Evolutionary conservation across 768 basidiomycete genomes (phyloP), one percentile per base, ranked within the genome.

Genomic region (Panaeolus cyanescens): DNA sequence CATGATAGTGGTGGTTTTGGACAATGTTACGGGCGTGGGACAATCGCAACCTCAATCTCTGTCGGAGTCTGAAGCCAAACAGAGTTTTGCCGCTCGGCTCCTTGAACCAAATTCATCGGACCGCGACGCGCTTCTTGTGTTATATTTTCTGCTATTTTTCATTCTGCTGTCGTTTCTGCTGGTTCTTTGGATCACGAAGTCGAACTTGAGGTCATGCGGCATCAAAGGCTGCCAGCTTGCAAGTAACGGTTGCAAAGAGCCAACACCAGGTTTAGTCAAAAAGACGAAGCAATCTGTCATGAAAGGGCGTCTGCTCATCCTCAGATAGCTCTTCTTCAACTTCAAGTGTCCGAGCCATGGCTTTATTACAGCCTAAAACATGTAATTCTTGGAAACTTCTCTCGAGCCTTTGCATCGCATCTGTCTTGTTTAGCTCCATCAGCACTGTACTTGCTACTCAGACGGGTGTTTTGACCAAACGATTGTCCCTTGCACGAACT

Each of bases 401-500:
- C 19, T 22, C 45, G 15, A 50, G 45, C 30, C 9, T 50, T 50
- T 50, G 45, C 45, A 50, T 50, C 5, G 25, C 45, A 13, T 50
- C 45, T 50, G 25, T 50, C 22, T 28, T 50, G 25, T 28, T 50
- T 13, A 50, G 13, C 45, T 50, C 45, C 15, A 50, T 50, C 9
- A 28, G 22, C 9, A 1, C 45, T 15, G 25, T 15, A 15, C 25
- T 50, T 28, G 45, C 45, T 50, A 28, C 25, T 4, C 8, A 3
- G 1, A 50, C 45, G 12, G 30, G 25, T 12, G 25, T 28, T 3
- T n/a, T 50, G 25, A 42, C 37, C 4, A 40, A 56, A 36, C 33
- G 55, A 20, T 2, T 25, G 1, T 32, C 56, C 22, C 57, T 68
- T 30, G 62, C 63, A 20, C 59, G 74, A 19, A 79, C 77, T 5